phyloP scores from a whole-genome alignment of 176 grass and related monocot species.

The Eleusine indica region DNA sequence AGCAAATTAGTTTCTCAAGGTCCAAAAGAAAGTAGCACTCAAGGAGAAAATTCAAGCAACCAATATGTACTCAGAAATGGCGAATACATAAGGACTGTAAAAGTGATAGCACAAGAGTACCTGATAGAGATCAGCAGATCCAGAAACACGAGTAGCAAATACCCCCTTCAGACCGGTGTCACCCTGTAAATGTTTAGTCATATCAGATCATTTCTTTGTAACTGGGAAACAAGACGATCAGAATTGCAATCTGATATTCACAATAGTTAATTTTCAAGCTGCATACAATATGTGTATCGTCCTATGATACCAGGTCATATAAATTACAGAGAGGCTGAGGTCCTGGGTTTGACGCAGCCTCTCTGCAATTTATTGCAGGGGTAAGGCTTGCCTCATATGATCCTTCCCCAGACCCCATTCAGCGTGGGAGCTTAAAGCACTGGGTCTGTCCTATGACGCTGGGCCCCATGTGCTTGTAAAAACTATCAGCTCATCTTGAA shows the following conservation, averaged over 20 bases:
- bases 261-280: slow-evolving; percentile 14
- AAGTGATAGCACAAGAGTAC: slow-evolving; percentile 45
- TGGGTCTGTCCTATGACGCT: no score
- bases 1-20: not conserved
- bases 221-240: slow-evolving; percentile 36
- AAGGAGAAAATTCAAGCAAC: slow-evolving; percentile 11
- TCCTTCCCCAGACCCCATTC: no score
- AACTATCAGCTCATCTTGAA: no score
- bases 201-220: not conserved
- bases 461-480: no score
- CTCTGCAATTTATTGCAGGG: no score
- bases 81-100: not conserved
- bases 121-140: slow-evolving; percentile 94
- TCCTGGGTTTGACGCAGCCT: no score
- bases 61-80: slow-evolving; percentile 7
- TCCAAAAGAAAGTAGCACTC: slow-evolving; percentile 8
- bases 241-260: not conserved
- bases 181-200: slow-evolving; percentile 59
- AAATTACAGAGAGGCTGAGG: no score
- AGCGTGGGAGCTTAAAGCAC: no score
- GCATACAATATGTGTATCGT: not conserved
- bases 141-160: slow-evolving; percentile 95
- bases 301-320: no score
- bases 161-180: slow-evolving; percentile 82
- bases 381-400: no score